Evolutionary conservation across 305 asterid genomes (phyloP).

Genomic region (Fraxinus floribunda): DNA sequence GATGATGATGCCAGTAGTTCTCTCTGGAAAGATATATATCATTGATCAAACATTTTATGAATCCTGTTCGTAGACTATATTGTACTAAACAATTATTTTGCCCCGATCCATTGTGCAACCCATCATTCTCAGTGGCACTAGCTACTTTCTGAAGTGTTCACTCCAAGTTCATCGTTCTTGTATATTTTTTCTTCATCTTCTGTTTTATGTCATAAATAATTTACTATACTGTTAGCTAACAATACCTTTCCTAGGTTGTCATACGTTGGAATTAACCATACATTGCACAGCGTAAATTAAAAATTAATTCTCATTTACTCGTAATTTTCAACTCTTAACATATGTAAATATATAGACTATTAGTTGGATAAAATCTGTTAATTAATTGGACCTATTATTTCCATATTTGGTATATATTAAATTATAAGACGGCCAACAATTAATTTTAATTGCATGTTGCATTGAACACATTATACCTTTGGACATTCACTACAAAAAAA

Average conservation of each 20-base stretch:
- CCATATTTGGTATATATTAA: too few species aligned
- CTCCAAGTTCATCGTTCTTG: not conserved
- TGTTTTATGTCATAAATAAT: not conserved
- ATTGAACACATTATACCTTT: too few species aligned
- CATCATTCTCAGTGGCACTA: not conserved
- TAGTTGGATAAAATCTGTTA: too few species aligned
- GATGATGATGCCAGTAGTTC: constrained; percentile 39
- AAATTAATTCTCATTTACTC: too few species aligned
- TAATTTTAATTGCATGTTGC: too few species aligned
- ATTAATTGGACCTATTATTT: too few species aligned
- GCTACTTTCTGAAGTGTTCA: not conserved
- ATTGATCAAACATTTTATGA: not conserved
- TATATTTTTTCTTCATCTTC: not conserved
- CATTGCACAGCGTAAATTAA: too few species aligned
- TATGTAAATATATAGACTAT: too few species aligned
- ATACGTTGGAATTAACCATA: too few species aligned
- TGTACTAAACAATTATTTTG: not conserved
- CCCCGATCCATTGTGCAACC: not conserved
- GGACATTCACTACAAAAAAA: too few species aligned
- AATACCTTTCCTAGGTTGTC: not conserved
- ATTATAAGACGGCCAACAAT: too few species aligned
- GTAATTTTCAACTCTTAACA: too few species aligned
- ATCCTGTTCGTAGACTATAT: not conserved
- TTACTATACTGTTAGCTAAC: not conserved
- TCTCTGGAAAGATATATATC: constrained; percentile 33